Evolutionary conservation across 148 eudicot species (phyloP), one percentile per base, ranked within the genome.

Genomic region (Hydrangea macrophylla): DNA sequence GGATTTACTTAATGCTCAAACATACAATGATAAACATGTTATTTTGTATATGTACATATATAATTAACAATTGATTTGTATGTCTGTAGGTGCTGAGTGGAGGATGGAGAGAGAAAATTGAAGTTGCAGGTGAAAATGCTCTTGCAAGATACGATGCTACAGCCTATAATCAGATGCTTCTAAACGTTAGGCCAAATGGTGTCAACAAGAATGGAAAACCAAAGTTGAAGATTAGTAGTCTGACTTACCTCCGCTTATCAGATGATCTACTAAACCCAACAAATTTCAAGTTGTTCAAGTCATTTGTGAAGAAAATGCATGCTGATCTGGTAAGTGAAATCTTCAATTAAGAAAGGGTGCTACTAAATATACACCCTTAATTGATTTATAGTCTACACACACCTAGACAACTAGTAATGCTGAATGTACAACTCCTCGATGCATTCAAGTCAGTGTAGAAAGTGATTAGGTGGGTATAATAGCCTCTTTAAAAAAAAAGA

Each of bases 111-210:
- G 91, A 86, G 73, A 80, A 60, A 9, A 74, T 81, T 26, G 77
- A 80, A 35, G 84, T 81, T 58, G 90, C 85, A 0, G 90, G 94
- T 30, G 94, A 86, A 75, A 86, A 86, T 69, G 95, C 95, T 32
- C 85, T 89, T 26, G 54, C 88, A 55, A 80, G 95, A 76, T 89
- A 86, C 73, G 91, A 89, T 68, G 76, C 78, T 1, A 54, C 55
- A 1, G 91, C 79, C 35, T 89, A 89, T 53, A 78, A 89, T 57
- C 90, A 84, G 58, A 89, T 82, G 54, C 81, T 84, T 56, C 82
- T 86, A 9, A 84, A 86, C 44, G 88, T 74, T n/a, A 77, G 91
- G 66, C 90, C 95, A 62, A 76, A 82, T 67, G 94, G 94, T 9
- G 75, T 78, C 62, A 89, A 69, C 79, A 78, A 70, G 69, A 68